These are phyloP conservation scores for Blepharisma japonicum DNA, from an alignment of 73 alveolate species.

Conservation along the genomic window DNA sequence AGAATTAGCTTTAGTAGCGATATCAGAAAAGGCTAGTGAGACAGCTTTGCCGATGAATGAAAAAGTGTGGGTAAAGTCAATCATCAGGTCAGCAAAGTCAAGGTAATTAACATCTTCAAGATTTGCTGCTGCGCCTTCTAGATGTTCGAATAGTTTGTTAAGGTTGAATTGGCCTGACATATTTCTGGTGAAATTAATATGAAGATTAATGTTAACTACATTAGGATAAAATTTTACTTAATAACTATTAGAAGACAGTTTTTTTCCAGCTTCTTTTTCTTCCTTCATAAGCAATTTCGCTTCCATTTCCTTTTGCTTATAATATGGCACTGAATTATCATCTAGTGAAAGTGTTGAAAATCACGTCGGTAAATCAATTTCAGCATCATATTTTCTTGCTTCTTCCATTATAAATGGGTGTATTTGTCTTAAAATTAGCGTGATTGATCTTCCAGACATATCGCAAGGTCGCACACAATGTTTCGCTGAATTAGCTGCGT, in stretches of 20 bases:
- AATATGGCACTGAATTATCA: slow-evolving; percentile 62
- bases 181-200: slow-evolving; percentile 11
- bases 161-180: not conserved
- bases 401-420: slow-evolving; percentile 45
- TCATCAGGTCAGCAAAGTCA: slow-evolving; percentile 3
- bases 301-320: slow-evolving; percentile 60
- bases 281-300: slow-evolving; percentile 54
- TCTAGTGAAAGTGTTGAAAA: slow-evolving; percentile 57
- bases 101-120: not conserved
- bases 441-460: slow-evolving; percentile 84
- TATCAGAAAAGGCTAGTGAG: slow-evolving; percentile 51
- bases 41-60: slow-evolving; percentile 43
- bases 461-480: slow-evolving; percentile 91
- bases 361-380: slow-evolving; percentile 73
- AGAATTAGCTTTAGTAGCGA: slow-evolving; percentile 48
- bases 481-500: slow-evolving; percentile 83
- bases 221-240: not conserved
- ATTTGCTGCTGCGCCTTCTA: not conserved
- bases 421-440: slow-evolving; percentile 75
- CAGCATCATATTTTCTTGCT: slow-evolving; percentile 66
- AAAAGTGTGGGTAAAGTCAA: slow-evolving; percentile 36
- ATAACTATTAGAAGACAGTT: slow-evolving; percentile 9
- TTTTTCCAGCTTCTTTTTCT: slow-evolving; percentile 33
- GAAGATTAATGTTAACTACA: not conserved
- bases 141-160: not conserved